Evolutionary conservation across 2,329 filamentous ascomycete genomes (phyloP), one percentile per base, ranked within the genome.

Genomic region (Erysiphe neolycopersici): DNA sequence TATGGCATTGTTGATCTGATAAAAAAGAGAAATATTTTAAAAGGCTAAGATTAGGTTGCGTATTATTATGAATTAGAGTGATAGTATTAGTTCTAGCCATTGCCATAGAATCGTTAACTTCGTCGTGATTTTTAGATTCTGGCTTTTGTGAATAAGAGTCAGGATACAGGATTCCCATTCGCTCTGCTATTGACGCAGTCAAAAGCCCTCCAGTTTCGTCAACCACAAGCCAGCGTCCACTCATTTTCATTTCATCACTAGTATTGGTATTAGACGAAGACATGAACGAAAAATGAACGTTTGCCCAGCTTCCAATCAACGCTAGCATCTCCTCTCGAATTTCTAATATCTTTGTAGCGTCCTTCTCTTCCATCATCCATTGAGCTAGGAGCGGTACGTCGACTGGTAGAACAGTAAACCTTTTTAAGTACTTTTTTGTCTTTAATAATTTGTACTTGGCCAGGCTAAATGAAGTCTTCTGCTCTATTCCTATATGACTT

Each of bases 381-480:
- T 83, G 71, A 17, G 75, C 73, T 48, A 95, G 64, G 49, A 73
- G 68, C 0, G 75, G 68, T 13, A 91, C 73, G 54, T 94, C 84
- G 51, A 95, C 62, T 0, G 87, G 87, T 43, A 92, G 59, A 1
- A 89, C 72, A 0, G 79, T 82, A 55, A 98, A 95, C 12, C 84
- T 69, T 53, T 79, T 76, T 49, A 95, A 69, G 58, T 92, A 95
- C 61, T 98, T 98, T 57, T 77, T 85, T 49, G 81, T 79, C 63
- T 98, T 98, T 39, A 92, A 68, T 16, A 95, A 64, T 54, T 89
- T 93, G 61, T 98, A 98, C 60, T 98, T 98, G 38, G 87, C 85
- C 46, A 94, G 65, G 2, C 84, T 91, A 55, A 91, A 98, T 0
- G 75, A 69, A 0, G 89, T 95, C 66, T 98, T 98, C 62, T 95